These are phyloP conservation scores for Fusarium newnesense DNA, from an alignment of 2,329 filamentous ascomycete genomes.

Conservation along the genomic window DNA sequence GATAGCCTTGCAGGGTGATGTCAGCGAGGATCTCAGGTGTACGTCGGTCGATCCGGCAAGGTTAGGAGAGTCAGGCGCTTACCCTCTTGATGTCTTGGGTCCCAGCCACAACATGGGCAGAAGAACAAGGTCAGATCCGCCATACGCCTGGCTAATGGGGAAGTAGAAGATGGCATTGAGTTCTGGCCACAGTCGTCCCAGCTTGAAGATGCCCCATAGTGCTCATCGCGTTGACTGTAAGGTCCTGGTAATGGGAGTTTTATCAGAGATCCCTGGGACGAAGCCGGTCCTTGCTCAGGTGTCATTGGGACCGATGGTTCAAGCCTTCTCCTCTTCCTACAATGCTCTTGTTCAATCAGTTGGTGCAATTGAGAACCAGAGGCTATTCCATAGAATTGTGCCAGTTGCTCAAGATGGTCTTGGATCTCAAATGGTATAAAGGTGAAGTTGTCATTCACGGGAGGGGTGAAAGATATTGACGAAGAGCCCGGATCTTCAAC, in stretches of 20 bases:
- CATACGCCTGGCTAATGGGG: slow-evolving; percentile 45
- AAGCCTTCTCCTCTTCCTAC: slow-evolving; percentile 48
- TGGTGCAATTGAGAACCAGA: slow-evolving; percentile 47
- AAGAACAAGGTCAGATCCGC: slow-evolving; percentile 43
- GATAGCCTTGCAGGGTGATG: slow-evolving; percentile 47
- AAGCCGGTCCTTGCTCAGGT: slow-evolving; percentile 31
- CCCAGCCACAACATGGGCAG: slow-evolving; percentile 48
- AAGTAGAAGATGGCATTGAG: slow-evolving; percentile 38
- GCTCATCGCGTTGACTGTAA: slow-evolving; percentile 37
- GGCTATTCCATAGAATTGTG: slow-evolving; percentile 46
- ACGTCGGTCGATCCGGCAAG: not conserved
- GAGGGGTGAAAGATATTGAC: slow-evolving; percentile 33
- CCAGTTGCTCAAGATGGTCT: slow-evolving; percentile 43
- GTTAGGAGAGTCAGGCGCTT: slow-evolving; percentile 21
- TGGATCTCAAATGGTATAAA: slow-evolving; percentile 43
- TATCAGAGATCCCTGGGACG: slow-evolving; percentile 46
- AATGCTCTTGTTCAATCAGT: slow-evolving; percentile 39
- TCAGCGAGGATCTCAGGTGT: slow-evolving; percentile 19
- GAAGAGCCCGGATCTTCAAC: slow-evolving; percentile 39
- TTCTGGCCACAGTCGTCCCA: slow-evolving; percentile 40
- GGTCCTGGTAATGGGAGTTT: slow-evolving; percentile 43
- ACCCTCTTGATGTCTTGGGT: slow-evolving; percentile 47
- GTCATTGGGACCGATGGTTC: slow-evolving; percentile 48
- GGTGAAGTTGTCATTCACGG: slow-evolving; percentile 38
- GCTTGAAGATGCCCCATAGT: slow-evolving; percentile 31